These are phyloP conservation scores for Biscogniauxia marginata DNA, from an alignment of 2,329 filamentous ascomycete genomes.

Conservation along the genomic window DNA sequence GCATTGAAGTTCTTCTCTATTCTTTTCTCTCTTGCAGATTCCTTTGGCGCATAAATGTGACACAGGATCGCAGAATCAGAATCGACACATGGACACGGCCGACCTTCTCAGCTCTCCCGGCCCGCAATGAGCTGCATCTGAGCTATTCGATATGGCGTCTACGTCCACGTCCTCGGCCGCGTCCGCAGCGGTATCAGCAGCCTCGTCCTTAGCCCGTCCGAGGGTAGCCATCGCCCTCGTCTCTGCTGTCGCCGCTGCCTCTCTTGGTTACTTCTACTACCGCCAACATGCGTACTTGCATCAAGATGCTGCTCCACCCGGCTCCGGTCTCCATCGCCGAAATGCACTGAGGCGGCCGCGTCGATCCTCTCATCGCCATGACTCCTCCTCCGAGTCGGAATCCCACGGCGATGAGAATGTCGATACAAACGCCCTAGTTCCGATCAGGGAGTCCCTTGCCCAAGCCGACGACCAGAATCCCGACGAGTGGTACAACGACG, in stretches of 20 bases:
- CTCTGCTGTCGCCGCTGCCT: conserved; percentile 55
- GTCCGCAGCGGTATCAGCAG: conserved; percentile 34
- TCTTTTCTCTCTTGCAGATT: too few relatives aligned
- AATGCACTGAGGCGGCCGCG: conserved; percentile 61
- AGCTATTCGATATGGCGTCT: conserved; percentile 44
- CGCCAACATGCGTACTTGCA: conserved; percentile 28
- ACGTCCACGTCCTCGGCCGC: conserved; percentile 9
- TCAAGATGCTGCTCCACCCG: conserved; percentile 27
- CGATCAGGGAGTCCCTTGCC: conserved; percentile 40
- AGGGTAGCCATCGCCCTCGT: conserved; percentile 55
- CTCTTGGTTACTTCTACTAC: conserved; percentile 60
- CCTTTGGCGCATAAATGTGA: background rate
- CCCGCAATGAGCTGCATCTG: conserved; percentile 28
- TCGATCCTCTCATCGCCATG: conserved; percentile 36
- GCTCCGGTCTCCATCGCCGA: conserved; percentile 57
- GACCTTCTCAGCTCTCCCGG: background rate
- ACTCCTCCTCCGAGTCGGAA: conserved; percentile 40
- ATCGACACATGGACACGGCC: background rate
- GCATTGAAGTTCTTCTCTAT: too few relatives aligned
- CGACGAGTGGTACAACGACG: conserved; percentile 54
- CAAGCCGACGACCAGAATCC: conserved; percentile 37
- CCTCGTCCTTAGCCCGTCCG: conserved; percentile 54
- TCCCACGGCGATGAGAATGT: conserved; percentile 45
- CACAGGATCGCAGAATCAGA: background rate
- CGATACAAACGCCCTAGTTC: conserved; percentile 30